Evolutionary conservation across 164 flowering plant genomes (phyloP), one percentile per base, ranked within the genome.

Genomic region (Vitis rupestris): DNA sequence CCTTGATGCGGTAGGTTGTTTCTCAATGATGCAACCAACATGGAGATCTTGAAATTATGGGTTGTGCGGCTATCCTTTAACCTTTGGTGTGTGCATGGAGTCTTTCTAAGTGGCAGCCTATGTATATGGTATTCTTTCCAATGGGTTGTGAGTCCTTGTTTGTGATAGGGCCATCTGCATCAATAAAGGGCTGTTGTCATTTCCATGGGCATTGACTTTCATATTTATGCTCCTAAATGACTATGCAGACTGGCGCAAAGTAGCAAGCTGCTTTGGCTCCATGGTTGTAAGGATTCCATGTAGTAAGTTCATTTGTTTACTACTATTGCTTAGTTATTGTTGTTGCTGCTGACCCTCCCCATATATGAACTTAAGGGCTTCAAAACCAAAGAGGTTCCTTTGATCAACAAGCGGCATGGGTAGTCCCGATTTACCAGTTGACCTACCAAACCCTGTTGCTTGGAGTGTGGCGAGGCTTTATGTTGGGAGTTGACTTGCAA

Each of bases 231-330:
- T 72, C 47, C 85, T 83, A 44, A 83, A 77, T 11, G 89, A 75
- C 50, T 80, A 85, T 3, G 84, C 75, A n/a, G 91, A 74, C 16
- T 83, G 88, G 59, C 88, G 88, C 70, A 87, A 68, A 71, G 75
- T 82, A 8, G 85, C 71, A 19, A 91, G 85, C 60, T 87, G 96
- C 78, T 88, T 90, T 12, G 87, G 82, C 67, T 84, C 91, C 83
- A 89, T 86, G 58, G 70, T 78, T 11, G 93, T 86, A 7, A 97
- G 94, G 70, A 87, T 85, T 59, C 98, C 97, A 73, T 85, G 94
- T 52, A 88, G 87, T 50, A 92, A 80, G 76, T 81, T 81, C 73
- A 81, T 71, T 49, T 79, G 92, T 69, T 85, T 87, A 68, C 74
- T 72, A 10, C 59, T 71, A 62, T 55, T 75, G 78, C 12, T 75